Evolutionary conservation across 1,284 basidiomycete genomes (phyloP), one percentile per base, ranked within the genome.

Genomic region (Ustilago hordei): DNA sequence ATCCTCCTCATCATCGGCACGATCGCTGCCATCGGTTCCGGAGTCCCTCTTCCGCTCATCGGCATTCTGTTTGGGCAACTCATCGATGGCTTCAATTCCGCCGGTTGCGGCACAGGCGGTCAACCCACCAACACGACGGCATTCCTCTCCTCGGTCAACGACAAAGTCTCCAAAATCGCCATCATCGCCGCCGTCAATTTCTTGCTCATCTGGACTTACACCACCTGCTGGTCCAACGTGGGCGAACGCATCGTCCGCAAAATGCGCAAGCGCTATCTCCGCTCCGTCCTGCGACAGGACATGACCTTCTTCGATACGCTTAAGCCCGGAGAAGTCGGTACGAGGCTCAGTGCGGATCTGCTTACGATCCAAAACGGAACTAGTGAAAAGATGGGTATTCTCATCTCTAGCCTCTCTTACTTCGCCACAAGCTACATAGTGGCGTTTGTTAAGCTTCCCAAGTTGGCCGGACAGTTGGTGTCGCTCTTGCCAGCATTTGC

Each of bases 221-320:
- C 81, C 39, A 74, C 76, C 43, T 79, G 78, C 65, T 83, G 81
- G 81, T 79, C 78, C 36, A 69, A 74, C 50, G 55, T 81, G 2
- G 81, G 81, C 36, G 80, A 83, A 60, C 74, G 81, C 9, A 56
- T 81, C 32, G 80, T 79, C 8, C 78, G 80, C 50, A 78, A 79
- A 48, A 59, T 83, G 72, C 78, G 88, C 52, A 86, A 88, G 69
- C 78, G 81, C 39, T 89, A 88, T 58, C 85, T 88, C 8, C 81
- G 82, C 38, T 82, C 87, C 4, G 85, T 88, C 9, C 81, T 89
- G 2, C 83, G 86, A 8, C 88, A 88, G 63, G 88, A 89, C 68
- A 81, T 83, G 77, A 60, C 80, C 19, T 84, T 78, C 59, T 84
- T 82, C 57, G 81, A 85, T 65, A 69, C 48, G 31, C 72, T 81